Evolutionary conservation across 2,329 filamentous ascomycete species (phyloP).

Genomic region (Diaporthe sp.): DNA sequence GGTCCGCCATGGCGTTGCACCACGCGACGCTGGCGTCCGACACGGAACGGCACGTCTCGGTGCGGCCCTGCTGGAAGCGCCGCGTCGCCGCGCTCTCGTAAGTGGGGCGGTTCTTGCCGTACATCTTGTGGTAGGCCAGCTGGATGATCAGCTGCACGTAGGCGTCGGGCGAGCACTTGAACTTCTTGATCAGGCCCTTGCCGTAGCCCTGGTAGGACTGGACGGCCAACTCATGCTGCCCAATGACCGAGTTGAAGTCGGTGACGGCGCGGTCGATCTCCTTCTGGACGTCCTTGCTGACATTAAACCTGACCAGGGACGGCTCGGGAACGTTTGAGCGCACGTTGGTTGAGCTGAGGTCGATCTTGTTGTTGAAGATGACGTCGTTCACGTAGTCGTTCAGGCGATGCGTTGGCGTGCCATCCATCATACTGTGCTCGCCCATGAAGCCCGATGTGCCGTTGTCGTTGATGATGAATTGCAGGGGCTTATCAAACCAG

Average conservation of each 20-base stretch:
- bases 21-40: conserved; percentile 93
- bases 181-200: conserved; percentile 99
- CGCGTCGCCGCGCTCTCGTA: conserved; percentile 97
- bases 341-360: conserved; percentile 83
- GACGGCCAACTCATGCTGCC: conserved; percentile 89
- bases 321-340: conserved; percentile 90
- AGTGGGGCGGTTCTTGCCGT: conserved; percentile 95
- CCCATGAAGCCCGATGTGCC: conserved; percentile 98
- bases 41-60: conserved; percentile 93
- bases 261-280: conserved; percentile 84
- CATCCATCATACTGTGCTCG: conserved; percentile 99
- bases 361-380: conserved; percentile 95
- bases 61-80: conserved; percentile 95
- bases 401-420: conserved; percentile 94
- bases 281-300: conserved; percentile 79
- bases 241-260: conserved; percentile 87
- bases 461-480: conserved; percentile 99
- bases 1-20: conserved; percentile 87
- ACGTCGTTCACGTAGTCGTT: conserved; percentile 95
- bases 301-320: conserved; percentile 80
- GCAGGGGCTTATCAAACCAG: conserved; percentile 98
- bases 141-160: conserved; percentile 99
- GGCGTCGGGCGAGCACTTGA: conserved; percentile 97
- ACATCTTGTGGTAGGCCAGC: conserved; percentile 98
- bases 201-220: conserved; percentile 98